Evolutionary conservation across 371 early-diverging fungal species (phyloP).

Genomic region (Funneliformis caledonium): DNA sequence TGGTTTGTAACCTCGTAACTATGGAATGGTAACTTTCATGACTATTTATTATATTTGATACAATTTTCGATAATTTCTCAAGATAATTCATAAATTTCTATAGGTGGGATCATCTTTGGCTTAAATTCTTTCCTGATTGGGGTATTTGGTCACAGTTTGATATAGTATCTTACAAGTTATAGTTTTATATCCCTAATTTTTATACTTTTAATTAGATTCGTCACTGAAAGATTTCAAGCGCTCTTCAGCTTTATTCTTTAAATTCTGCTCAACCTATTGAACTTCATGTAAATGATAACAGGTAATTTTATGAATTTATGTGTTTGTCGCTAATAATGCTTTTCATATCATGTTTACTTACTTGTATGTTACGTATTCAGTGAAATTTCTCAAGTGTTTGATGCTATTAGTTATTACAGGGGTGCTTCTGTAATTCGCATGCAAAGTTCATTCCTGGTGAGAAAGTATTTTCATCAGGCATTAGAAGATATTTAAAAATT

Average conservation of each 20-base stretch:
- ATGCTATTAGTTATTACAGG: constrained; percentile 85
- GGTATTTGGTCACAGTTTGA: constrained; percentile 66
- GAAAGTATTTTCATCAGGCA: constrained; percentile 75
- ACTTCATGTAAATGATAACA: constrained; percentile 79
- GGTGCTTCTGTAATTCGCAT: constrained; percentile 94
- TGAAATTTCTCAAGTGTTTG: constrained; percentile 85
- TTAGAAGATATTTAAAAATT: constrained; percentile 78
- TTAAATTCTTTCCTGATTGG: constrained; percentile 83
- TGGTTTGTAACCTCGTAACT: constrained; percentile 98
- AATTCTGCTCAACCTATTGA: constrained; percentile 92
- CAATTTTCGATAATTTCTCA: background rate
- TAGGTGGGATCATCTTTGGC: constrained; percentile 94
- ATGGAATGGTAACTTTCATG: constrained; percentile 56
- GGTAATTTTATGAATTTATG: background rate
- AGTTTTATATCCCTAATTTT: background rate
- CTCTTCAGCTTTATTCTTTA: constrained; percentile 76
- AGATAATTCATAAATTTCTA: constrained; percentile 1
- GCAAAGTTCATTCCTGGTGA: constrained; percentile 83
- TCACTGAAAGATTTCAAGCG: constrained; percentile 72
- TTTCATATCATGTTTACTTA: background rate
- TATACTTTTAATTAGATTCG: constrained; percentile 53
- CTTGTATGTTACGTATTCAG: constrained; percentile 32
- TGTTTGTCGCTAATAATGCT: background rate
- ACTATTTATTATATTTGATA: background rate
- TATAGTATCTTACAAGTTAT: background rate